Evolutionary conservation across 1,284 basidiomycete species (phyloP).

Genomic region (Gymnopus androsaceus): DNA sequence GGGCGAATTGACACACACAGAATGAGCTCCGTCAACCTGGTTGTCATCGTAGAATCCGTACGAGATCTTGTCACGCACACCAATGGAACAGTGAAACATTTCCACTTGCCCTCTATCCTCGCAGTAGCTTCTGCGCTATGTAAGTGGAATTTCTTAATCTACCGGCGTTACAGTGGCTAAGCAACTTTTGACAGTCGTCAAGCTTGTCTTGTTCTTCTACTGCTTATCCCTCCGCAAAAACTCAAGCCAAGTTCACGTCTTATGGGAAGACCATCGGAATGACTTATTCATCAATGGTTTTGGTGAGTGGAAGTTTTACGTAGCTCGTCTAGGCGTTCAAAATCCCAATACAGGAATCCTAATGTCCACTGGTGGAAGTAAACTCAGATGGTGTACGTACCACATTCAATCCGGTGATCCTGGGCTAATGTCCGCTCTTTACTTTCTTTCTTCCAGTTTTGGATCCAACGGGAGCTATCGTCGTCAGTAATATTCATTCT

Average conservation of each 20-base stretch:
- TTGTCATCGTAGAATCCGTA: conserved; percentile 85
- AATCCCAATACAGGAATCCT: conserved; percentile 66
- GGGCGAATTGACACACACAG: conserved; percentile 44
- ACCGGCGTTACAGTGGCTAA: background rate
- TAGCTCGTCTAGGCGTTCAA: conserved; percentile 9
- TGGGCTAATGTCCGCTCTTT: background rate
- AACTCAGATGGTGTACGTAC: conserved; percentile 78
- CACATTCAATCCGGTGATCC: conserved; percentile 3
- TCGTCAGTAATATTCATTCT: conserved; percentile 47
- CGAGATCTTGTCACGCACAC: conserved; percentile 66
- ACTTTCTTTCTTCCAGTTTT: conserved; percentile 47
- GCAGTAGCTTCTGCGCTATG: conserved; percentile 83
- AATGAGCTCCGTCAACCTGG: conserved; percentile 84
- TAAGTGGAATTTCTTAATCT: conserved; percentile 31
- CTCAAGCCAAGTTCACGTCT: conserved; percentile 88
- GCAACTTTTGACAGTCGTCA: conserved; percentile 60
- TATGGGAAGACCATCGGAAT: conserved; percentile 96
- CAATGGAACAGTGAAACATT: conserved; percentile 55
- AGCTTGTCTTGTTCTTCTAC: conserved; percentile 85
- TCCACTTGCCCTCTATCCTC: conserved; percentile 82
- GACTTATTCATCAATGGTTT: conserved; percentile 85
- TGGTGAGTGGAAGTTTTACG: conserved; percentile 41
- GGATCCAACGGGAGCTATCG: conserved; percentile 80
- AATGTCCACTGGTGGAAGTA: conserved; percentile 90
- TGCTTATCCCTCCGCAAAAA: conserved; percentile 77